A percentile compares a stretch with the other conserved stretches of the same genome.
Evolutionary conservation across 1,139 yeast genomes (phyloP).

Genomic region (Geotrichum citri-aurantii): DNA sequence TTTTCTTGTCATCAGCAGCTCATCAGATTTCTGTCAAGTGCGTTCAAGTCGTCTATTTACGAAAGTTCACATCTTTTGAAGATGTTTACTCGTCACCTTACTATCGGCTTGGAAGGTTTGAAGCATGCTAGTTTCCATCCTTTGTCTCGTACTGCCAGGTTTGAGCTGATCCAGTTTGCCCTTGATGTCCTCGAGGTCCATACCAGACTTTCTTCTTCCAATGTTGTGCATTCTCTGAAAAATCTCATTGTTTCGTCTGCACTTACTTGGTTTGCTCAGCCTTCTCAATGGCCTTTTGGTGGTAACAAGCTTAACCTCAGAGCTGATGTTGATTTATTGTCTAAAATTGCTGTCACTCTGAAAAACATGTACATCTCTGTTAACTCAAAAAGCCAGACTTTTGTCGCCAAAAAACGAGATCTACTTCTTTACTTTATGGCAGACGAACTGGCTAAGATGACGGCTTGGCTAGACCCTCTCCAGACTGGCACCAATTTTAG

Average conservation of each 20-base stretch:
- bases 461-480: constrained; percentile 76
- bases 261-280: constrained; percentile 69
- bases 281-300: constrained; percentile 74
- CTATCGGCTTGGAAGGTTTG: constrained; percentile 51
- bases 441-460: constrained; percentile 66
- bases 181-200: constrained; percentile 60
- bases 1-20: constrained; percentile 71
- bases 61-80: constrained; percentile 69
- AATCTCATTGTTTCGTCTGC: constrained; percentile 58
- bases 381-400: background rate
- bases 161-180: constrained; percentile 66
- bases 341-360: constrained; percentile 24
- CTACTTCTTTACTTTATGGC: constrained; percentile 58
- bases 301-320: constrained; percentile 67
- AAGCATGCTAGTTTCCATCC: constrained; percentile 72
- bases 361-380: constrained; percentile 18
- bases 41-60: constrained; percentile 72
- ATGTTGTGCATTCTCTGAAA: constrained; percentile 43
- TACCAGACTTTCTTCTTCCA: constrained; percentile 29
- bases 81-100: constrained; percentile 58
- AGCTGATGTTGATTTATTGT: constrained; percentile 58
- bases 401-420: constrained; percentile 39
- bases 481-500: constrained; percentile 40
- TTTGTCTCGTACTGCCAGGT: constrained; percentile 65
- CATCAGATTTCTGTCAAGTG: constrained; percentile 66